Percentiles rank a stretch among this genome's conserved stretches.
phyloP scores from a whole-genome alignment of 805 yeast species.

The Metschnikowia borealis region DNA sequence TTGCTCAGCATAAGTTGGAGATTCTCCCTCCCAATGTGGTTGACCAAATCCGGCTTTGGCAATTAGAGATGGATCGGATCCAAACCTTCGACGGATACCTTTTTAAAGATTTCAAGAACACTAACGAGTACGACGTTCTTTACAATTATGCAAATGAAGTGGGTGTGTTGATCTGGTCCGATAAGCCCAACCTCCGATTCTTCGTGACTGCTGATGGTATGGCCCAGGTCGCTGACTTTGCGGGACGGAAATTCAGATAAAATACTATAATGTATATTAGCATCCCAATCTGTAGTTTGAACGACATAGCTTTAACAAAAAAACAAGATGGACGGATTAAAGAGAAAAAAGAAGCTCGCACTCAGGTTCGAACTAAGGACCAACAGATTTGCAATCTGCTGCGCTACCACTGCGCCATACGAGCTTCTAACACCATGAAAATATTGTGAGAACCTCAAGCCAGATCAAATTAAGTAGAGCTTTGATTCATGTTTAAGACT shows the following conservation, averaged over 20 bases:
- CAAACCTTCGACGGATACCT: slow-evolving; percentile 81
- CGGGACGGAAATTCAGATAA: slow-evolving; percentile 50
- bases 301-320: too few species aligned
- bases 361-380: slow-evolving; percentile 97
- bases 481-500: too few species aligned
- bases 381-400: slow-evolving; percentile 98
- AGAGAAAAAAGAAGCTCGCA: slow-evolving; percentile 50
- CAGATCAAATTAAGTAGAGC: accelerated
- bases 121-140: slow-evolving; percentile 69
- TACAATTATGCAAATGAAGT: slow-evolving; percentile 81
- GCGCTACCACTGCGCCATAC: slow-evolving; percentile 98
- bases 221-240: slow-evolving; percentile 86
- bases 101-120: slow-evolving; percentile 78
- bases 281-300: not conserved
- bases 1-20: slow-evolving; percentile 50
- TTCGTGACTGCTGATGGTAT: slow-evolving; percentile 88
- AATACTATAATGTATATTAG: not conserved
- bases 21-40: slow-evolving; percentile 92
- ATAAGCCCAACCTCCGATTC: slow-evolving; percentile 61
- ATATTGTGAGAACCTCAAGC: too few species aligned
- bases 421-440: slow-evolving; percentile 32
- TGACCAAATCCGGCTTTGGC: slow-evolving; percentile 96
- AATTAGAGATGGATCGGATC: slow-evolving; percentile 89
- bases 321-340: too few species aligned
- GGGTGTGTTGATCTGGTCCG: slow-evolving; percentile 89